Base-by-base conservation (phyloP, 805 yeast genomes). In the Lipomyces kockii region DNA sequence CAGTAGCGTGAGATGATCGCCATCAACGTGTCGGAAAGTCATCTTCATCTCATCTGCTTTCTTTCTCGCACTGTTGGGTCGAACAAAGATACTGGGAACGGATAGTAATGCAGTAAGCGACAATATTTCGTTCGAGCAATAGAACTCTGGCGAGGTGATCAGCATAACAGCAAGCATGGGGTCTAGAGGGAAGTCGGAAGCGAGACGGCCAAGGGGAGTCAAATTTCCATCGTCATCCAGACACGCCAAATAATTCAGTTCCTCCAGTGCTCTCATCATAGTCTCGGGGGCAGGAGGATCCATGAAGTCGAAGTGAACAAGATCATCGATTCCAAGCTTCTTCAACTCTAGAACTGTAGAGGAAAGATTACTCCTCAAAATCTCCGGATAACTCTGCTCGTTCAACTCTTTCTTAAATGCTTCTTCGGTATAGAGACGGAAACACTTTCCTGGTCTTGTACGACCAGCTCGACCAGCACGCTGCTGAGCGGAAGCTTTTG, bases 391-490 rank as follows among this genome's bases (percentile, higher is more conserved):
- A 74, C 96, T 90, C 78, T 96, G 98, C 76, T 94, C 97, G 70
- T 92, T 90, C 75, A 94, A 83, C 78, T 95, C 98, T 77, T 91
- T 90, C 76, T 92, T 87, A 83, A 92, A 94, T 1, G 98, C 98
- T 75, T 92, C 98, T 78, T 95, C 98, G 0, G 99, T 95, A 81
- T 94, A 94, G 63, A 94, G 83, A 76, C 99, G 85, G 85, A 94
- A 94, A 80, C 98, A 94, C 79, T 95, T 94, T 77, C 99, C 99
- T 17, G 98, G 97, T 76, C 97, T 87, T 6, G 98, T 94, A 86
- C 99, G 94, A 82, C 99, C 99, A 64, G 99, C 99, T 85, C 99
- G 91, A 85, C 99, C 99, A 46, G 98, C 98, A 80, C 99, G 87
- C 80, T 94, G 99, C 80, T 94, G 97, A 0, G 99, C 97, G 59